Evolutionary conservation across 495 filamentous ascomycete genomes (phyloP).

Genomic region (Barbatosphaeria neglecta): DNA sequence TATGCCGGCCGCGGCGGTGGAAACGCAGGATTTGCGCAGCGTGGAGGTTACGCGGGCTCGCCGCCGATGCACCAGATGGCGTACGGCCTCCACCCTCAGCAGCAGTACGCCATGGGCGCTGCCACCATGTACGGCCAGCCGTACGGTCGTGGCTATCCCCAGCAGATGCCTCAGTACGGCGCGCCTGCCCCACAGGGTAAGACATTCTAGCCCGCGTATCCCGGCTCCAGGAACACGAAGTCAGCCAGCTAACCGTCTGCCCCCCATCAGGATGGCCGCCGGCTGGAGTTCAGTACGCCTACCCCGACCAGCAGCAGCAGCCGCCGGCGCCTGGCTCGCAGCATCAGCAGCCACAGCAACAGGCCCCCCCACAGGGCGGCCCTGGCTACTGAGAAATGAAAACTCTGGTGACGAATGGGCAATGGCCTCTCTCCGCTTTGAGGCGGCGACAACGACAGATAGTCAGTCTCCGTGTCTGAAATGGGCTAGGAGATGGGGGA

Average conservation of each 20-base stretch:
- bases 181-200: conserved; percentile 31
- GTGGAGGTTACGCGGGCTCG: conserved; percentile 17
- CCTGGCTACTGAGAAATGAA: conserved; percentile 12
- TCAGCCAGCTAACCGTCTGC: conserved; percentile 1
- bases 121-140: conserved; percentile 13
- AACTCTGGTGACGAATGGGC: neutral
- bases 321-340: neutral
- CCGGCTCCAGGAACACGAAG: too few species aligned
- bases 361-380: conserved; percentile 20
- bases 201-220: conserved; percentile 1
- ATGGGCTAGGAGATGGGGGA: too few species aligned
- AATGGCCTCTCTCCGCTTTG: neutral
- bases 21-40: conserved; percentile 27
- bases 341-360: conserved; percentile 9
- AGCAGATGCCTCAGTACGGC: conserved; percentile 17
- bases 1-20: conserved; percentile 27
- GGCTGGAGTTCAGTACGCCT: conserved; percentile 18
- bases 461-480: too few species aligned
- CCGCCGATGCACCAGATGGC: conserved; percentile 11
- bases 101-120: conserved; percentile 13
- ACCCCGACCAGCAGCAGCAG: conserved; percentile 24
- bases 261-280: conserved; percentile 10
- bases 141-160: conserved; percentile 18
- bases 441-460: too few species aligned
- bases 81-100: conserved; percentile 20